Evolutionary conservation across 2,329 filamentous ascomycete genomes (phyloP).

Genomic region (Fusarium citri): DNA sequence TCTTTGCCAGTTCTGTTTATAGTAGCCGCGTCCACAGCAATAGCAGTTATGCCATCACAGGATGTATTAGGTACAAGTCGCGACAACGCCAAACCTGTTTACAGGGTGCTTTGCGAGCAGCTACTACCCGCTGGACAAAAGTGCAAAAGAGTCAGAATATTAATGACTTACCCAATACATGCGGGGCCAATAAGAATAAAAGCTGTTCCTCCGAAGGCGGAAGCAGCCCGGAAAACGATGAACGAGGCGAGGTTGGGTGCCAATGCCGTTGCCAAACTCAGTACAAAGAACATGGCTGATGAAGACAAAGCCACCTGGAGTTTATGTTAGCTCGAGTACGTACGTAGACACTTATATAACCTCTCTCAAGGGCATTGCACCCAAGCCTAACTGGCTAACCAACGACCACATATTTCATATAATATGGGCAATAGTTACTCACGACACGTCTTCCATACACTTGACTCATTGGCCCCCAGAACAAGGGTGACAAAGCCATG

Average conservation of each 20-base stretch:
- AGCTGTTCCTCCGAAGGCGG: conserved; percentile 79
- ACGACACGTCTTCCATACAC: conserved; percentile 70
- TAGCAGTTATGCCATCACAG: background rate
- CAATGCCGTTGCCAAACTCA: conserved; percentile 78
- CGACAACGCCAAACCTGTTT: background rate
- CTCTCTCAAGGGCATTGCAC: background rate
- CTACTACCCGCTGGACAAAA: background rate
- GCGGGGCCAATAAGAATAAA: conserved; percentile 79
- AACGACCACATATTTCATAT: background rate
- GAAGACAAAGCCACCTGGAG: conserved; percentile 61
- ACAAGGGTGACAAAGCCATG: conserved; percentile 76
- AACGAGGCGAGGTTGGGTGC: conserved; percentile 77
- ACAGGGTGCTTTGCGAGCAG: background rate
- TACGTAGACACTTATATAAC: background rate
- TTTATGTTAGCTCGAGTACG: background rate
- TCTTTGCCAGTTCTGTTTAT: background rate
- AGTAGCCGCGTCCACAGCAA: background rate
- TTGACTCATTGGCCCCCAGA: conserved; percentile 79
- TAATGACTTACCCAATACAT: conserved; percentile 67
- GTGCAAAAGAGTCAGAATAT: background rate
- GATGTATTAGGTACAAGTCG: background rate
- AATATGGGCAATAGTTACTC: conserved; percentile 43
- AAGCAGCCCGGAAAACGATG: conserved; percentile 79
- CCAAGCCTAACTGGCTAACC: background rate
- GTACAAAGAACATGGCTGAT: conserved; percentile 72